Evolutionary conservation across 2,329 filamentous ascomycete genomes (phyloP).

Genomic region (Apiospora pterosperma): DNA sequence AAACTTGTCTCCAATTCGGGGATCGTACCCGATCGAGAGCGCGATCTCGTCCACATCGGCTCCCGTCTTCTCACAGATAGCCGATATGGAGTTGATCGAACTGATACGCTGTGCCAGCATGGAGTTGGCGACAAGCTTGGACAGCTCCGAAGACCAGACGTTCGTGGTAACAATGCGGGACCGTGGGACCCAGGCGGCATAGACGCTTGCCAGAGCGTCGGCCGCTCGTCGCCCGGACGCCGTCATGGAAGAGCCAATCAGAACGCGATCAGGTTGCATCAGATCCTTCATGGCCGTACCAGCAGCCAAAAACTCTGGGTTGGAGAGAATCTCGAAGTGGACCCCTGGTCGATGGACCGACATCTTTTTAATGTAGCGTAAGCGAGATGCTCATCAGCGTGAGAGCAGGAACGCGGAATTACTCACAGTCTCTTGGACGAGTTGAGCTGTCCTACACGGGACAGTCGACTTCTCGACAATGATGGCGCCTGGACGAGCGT

Average conservation of each 20-base stretch:
- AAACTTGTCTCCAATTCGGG: conserved; percentile 69
- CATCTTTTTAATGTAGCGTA: conserved; percentile 36
- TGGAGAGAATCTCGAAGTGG: conserved; percentile 73
- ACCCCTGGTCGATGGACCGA: conserved; percentile 57
- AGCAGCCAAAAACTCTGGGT: conserved; percentile 78
- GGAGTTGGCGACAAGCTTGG: conserved; percentile 76
- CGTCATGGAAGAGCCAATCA: conserved; percentile 68
- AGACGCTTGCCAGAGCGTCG: conserved; percentile 60
- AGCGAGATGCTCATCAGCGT: neutral
- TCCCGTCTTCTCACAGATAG: conserved; percentile 72
- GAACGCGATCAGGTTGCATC: conserved; percentile 66
- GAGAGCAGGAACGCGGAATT: neutral
- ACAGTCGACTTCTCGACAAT: conserved; percentile 83
- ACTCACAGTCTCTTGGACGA: conserved; percentile 64
- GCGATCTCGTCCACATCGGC: conserved; percentile 74
- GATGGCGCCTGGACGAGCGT: conserved; percentile 65
- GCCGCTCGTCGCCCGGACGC: conserved; percentile 59
- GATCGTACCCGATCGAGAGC: conserved; percentile 64
- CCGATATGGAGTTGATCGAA: conserved; percentile 78
- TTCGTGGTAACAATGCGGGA: conserved; percentile 69
- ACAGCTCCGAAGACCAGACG: conserved; percentile 73
- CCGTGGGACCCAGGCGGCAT: conserved; percentile 67
- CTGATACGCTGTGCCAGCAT: conserved; percentile 78
- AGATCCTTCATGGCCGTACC: conserved; percentile 73
- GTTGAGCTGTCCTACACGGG: conserved; percentile 69